Evolutionary conservation across 768 basidiomycete species (phyloP), one percentile per base, ranked within the genome.

Genomic region (Russula sp.): DNA sequence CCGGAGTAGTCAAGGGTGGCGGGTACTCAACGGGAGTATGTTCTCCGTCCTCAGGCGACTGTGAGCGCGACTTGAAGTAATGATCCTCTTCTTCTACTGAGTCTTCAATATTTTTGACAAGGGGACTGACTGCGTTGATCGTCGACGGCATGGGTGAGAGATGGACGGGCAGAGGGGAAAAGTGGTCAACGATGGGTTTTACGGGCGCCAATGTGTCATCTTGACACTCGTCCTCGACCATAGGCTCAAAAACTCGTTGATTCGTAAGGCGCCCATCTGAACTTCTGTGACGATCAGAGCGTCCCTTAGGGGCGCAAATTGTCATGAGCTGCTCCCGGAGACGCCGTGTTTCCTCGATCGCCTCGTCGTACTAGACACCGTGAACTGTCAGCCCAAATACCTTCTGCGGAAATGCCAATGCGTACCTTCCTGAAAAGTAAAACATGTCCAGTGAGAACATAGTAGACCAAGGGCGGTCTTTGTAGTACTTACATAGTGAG

Each of bases 111-210:
- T 22, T 38, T 50, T 57, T 63, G 51, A 67, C n/a, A 46, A 69
- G 57, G 7, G 68, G 68, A 42, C 68, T 63, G n/a, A 69, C 59
- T 3, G 65, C 22, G n/a, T 62, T 56, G n/a, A 60, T 18, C 20
- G 55, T 40, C 26, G 56, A 20, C 20, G 57, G 68, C 13, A 67
- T 30, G 2, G 68, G 68, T 30, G 68, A 69, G 66, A 69, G 66
- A 50, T 69, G 65, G 44, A 63, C 36, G n/a, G 66, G 66, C 50
- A 69, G 68, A 0, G 68, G 68, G 1, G 68, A 67, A 60, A 69
- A 69, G 66, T 61, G 68, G 38, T 63, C 62, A 20, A 48, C 44
- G 20, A 57, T 36, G 32, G 59, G 44, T 38, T 58, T 66, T 30
- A 62, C 14, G 20, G 55, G 36, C 13, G 28, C 57, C 44, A 48